Percentiles rank a stretch among this genome's conserved stretches.
Conservation (phyloP, 257 asterid genomes). For the Scutellaria barbata region DNA sequence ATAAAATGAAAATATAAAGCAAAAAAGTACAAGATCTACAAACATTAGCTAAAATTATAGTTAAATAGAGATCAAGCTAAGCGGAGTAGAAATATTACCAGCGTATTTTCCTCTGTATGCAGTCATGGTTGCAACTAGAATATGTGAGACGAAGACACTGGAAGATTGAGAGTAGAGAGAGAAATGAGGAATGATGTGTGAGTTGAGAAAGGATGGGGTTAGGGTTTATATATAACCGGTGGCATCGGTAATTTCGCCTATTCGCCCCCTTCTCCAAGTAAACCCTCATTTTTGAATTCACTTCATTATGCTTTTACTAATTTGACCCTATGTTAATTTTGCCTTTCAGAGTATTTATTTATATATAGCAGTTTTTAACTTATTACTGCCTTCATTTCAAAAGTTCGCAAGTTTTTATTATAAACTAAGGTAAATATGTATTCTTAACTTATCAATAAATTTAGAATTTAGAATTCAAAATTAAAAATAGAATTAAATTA, state of each 20-base stretch:
- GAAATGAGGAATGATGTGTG: constrained; percentile 1
- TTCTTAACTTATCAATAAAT: too few species aligned
- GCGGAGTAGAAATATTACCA: constrained; percentile 44
- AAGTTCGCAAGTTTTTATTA: too few species aligned
- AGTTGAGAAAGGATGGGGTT: background rate
- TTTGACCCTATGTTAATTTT: constrained; percentile 28
- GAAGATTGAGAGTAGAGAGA: background rate
- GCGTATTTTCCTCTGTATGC: constrained; percentile 85
- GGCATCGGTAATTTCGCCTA: constrained; percentile 45
- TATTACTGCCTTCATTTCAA: too few species aligned
- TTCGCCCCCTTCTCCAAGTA: constrained; percentile 61
- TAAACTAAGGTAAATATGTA: too few species aligned
- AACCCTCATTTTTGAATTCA: constrained; percentile 7
- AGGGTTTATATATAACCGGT: constrained; percentile 37
- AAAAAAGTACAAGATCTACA: constrained; percentile 30
- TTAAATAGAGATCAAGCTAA: background rate
- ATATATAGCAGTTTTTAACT: too few species aligned
- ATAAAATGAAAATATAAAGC: constrained; percentile 12
- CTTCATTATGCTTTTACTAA: constrained; percentile 11
- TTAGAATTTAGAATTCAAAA: too few species aligned
- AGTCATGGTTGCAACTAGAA: constrained; percentile 52
- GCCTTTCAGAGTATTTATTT: background rate
- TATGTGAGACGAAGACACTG: background rate
- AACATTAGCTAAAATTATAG: background rate
- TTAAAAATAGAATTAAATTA: too few species aligned